phyloP scores from a whole-genome alignment of 2,329 filamentous ascomycete species.

The Pseudocercospora fijiensis region DNA sequence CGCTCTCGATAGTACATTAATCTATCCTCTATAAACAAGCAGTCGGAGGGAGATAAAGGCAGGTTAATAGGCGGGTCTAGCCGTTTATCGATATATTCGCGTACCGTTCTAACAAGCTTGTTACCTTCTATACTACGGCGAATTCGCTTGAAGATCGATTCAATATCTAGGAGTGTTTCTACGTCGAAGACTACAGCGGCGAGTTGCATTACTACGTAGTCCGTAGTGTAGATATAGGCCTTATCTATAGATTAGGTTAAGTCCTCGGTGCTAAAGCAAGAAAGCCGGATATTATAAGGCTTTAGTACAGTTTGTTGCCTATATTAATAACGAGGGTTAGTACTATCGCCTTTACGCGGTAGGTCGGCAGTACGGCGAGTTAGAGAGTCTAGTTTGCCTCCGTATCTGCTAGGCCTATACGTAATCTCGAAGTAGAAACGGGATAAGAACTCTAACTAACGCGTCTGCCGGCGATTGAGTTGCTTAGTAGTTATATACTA shows the following conservation, averaged over 20 bases:
- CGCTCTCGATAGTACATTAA: background rate
- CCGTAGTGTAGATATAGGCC: background rate
- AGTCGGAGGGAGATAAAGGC: background rate
- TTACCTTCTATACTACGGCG: background rate
- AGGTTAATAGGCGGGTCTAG: background rate
- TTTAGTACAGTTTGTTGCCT: too few relatives aligned
- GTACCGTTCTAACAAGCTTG: background rate
- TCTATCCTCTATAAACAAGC: background rate
- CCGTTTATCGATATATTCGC: background rate
- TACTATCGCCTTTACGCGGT: too few relatives aligned
- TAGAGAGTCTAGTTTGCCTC: background rate
- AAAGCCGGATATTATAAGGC: background rate
- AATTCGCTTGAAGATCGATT: background rate
- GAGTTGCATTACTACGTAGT: background rate
- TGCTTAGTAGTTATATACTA: too few relatives aligned
- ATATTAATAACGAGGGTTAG: background rate
- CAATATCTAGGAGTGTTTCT: too few relatives aligned
- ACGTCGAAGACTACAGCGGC: too few relatives aligned
- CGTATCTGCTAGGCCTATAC: background rate
- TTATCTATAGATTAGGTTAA: too few relatives aligned
- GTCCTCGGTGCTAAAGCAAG: background rate
- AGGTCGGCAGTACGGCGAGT: background rate
- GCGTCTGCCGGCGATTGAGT: background rate
- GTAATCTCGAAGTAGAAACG: background rate
- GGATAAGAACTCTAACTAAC: background rate